Evolutionary conservation across 176 grass and related monocot genomes (phyloP).

Genomic region (Oryza brachyantha): DNA sequence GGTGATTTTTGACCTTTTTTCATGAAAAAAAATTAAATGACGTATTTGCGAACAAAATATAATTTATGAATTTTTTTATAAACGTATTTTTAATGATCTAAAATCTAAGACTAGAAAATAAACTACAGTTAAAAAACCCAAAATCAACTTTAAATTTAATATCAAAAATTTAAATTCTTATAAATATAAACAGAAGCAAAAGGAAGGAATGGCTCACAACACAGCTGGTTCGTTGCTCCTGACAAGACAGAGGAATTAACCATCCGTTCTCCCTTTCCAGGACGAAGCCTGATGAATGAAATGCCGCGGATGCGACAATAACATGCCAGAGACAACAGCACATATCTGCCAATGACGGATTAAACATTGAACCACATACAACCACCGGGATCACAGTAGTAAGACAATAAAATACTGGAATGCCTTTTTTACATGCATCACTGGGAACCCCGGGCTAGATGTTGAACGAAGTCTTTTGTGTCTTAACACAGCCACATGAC

Average conservation of each 20-base stretch:
- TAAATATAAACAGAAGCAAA: too few relatives aligned
- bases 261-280: neutral
- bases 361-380: constrained; percentile 30
- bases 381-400: neutral
- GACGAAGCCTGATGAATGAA: neutral
- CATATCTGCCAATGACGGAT: neutral
- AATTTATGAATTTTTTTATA: too few relatives aligned
- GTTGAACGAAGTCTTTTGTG: neutral
- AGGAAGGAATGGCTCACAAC: too few relatives aligned
- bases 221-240: too few relatives aligned
- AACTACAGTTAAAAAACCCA: too few relatives aligned
- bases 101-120: too few relatives aligned
- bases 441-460: constrained; percentile 6
- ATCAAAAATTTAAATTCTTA: too few relatives aligned
- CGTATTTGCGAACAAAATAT: too few relatives aligned
- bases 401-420: constrained; percentile 20
- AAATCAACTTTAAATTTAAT: too few relatives aligned
- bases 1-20: too few relatives aligned
- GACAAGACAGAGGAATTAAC: neutral
- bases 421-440: constrained; percentile 35
- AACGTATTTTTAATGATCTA: too few relatives aligned
- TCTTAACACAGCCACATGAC: neutral
- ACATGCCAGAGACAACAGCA: neutral
- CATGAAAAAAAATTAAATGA: too few relatives aligned
- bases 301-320: neutral